Conservation (phyloP, 495 filamentous ascomycete genomes). For the Penicillium bovifimosum region DNA sequence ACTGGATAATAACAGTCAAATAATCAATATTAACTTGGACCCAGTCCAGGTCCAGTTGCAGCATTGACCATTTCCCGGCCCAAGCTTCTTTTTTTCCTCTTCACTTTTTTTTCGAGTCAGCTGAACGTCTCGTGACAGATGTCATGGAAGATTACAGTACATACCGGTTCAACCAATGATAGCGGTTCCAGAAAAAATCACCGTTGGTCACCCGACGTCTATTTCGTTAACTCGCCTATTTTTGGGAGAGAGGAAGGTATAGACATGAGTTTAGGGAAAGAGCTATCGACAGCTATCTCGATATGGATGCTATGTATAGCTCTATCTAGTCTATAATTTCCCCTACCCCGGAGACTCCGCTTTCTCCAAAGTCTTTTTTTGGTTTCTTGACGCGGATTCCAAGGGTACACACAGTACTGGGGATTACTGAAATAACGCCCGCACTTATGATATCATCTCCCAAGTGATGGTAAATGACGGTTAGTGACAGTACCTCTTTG, state of each 20-base stretch:
- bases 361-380: not conserved
- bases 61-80: constrained; percentile 8
- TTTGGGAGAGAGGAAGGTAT: not conserved
- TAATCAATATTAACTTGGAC: not conserved
- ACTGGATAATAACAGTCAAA: no score
- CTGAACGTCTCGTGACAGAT: constrained; percentile 14
- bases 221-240: not conserved
- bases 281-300: not conserved
- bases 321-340: not conserved
- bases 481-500: not conserved
- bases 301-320: not conserved
- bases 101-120: constrained; percentile 14
- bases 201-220: constrained; percentile 29
- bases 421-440: not conserved
- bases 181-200: constrained; percentile 22
- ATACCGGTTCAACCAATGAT: constrained; percentile 14
- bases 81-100: constrained; percentile 12
- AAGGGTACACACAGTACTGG: not conserved
- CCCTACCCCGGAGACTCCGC: constrained; percentile 6
- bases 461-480: not conserved
- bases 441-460: constrained; percentile 4
- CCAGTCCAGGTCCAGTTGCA: not conserved
- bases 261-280: not conserved
- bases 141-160: not conserved
- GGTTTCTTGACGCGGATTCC: not conserved